Evolutionary conservation across 129 eudicot species (phyloP), one percentile per base, ranked within the genome.

Genomic region (Deinandra increscens): DNA sequence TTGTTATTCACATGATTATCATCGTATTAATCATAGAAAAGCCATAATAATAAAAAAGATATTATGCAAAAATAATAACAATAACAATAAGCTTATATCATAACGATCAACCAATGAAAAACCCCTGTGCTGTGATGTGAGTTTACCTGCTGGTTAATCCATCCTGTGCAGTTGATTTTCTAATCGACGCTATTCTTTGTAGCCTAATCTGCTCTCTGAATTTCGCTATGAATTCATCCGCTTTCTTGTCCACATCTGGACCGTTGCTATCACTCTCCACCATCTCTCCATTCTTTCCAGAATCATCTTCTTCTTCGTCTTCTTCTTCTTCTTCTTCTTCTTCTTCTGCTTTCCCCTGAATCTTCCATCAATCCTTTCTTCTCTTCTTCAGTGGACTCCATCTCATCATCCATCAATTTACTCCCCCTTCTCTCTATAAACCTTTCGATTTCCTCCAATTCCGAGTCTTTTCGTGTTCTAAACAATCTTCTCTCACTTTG

Each of bases 211-310:
- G 98, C 81, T 92, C 98, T 44, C 98, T 79, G 73, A 92, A 92
- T 59, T 92, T 92, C 4, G 98, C 98, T 68, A 92, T 92, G 73
- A 92, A 92, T 70, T 92, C 98, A 78, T 92, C 98, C 42, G 98
- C 98, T 46, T 92, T 92, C 79, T 86, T 92, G 69, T 92, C 95
- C 68, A 92, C 98, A 74, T 92, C 96, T 17, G 89, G 95, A 18
- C 43, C 78, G 43, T 64, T 60, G 39, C 3, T 26, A 26, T 79
- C 66, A 20, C 14, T n/a, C 22, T 14, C 68, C 54, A 22, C 33
- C 26, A 15, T 49, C 14, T 54, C 26, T 69, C 38, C 62, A 58
- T 42, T 55, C 31, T 37, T 49, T 38, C 61, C 70, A 9, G 72
- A 64, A 61, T 76, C 75, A 78, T 0, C 49, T n/a, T n/a, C n/a